Conservation (phyloP, 108 stramenopile species). For the Aurantiochytrium sp. region DNA sequence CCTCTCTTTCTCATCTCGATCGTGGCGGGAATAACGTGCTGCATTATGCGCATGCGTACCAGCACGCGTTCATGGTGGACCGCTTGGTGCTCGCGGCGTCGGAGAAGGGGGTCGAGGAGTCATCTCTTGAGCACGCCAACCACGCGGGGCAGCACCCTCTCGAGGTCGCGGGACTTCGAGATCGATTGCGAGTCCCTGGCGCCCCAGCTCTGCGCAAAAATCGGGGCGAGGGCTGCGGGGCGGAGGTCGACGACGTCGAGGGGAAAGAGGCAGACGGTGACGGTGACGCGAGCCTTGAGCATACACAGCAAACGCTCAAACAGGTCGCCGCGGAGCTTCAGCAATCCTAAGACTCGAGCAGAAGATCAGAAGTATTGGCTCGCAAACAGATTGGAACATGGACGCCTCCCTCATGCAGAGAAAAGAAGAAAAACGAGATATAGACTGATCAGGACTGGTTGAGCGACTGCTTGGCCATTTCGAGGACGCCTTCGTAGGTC, state of each 20-base stretch:
- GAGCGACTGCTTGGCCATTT: conserved; percentile 68
- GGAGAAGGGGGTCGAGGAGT: neutral
- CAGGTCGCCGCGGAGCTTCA: neutral
- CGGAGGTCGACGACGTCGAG: neutral
- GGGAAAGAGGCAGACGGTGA: neutral
- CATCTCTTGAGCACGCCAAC: neutral
- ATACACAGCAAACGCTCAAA: neutral
- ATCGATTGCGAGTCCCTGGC: neutral
- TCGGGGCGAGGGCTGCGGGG: neutral
- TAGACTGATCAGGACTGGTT: neutral
- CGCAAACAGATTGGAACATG: no score
- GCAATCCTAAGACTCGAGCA: neutral
- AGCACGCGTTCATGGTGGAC: neutral
- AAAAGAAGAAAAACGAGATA: no score
- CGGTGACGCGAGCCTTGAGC: neutral
- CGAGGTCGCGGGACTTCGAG: neutral
- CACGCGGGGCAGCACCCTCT: neutral
- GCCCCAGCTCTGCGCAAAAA: neutral
- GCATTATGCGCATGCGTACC: neutral
- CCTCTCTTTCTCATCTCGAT: neutral
- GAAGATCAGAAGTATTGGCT: no score
- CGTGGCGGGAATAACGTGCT: neutral
- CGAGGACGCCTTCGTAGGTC: conserved; percentile 81
- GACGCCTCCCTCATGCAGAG: no score
- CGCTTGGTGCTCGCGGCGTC: neutral